A percentile compares a stretch with the other conserved stretches of the same genome.
These are phyloP conservation scores for Schizophyllum commune DNA, from an alignment of 1,284 basidiomycete species.

Conservation along the genomic window DNA sequence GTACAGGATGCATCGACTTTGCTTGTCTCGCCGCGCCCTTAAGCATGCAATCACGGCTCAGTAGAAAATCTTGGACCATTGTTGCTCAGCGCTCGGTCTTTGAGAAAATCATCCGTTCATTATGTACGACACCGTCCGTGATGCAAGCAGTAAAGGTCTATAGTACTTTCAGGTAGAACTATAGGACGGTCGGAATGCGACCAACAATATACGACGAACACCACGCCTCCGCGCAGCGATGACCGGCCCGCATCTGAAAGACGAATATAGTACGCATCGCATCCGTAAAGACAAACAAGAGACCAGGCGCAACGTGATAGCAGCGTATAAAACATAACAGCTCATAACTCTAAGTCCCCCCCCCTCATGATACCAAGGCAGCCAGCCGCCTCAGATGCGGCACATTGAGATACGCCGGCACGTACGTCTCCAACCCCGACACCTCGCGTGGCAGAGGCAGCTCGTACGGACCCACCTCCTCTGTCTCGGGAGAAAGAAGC, in stretches of 20 bases:
- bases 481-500: conserved; percentile 87
- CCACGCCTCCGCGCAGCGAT: too few species aligned
- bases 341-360: not conserved
- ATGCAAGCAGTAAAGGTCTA: conserved; percentile 10
- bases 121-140: conserved; percentile 29
- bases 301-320: not conserved
- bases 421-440: conserved; percentile 82
- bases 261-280: not conserved
- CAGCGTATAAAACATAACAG: not conserved
- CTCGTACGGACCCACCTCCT: conserved; percentile 92
- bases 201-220: not conserved
- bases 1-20: conserved; percentile 27
- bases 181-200: not conserved
- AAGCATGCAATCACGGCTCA: too few species aligned
- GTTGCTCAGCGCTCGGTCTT: not conserved
- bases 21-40: not conserved
- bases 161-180: not conserved
- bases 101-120: conserved; percentile 15
- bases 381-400: conserved; percentile 77
- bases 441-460: conserved; percentile 82
- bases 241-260: not conserved
- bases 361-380: conserved; percentile 62
- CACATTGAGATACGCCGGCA: conserved; percentile 80
- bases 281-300: not conserved
- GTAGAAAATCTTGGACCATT: too few species aligned